Evolutionary conservation across 169 alveolate species (phyloP).

Genomic region (Ichthyophthirius multifiliis): DNA sequence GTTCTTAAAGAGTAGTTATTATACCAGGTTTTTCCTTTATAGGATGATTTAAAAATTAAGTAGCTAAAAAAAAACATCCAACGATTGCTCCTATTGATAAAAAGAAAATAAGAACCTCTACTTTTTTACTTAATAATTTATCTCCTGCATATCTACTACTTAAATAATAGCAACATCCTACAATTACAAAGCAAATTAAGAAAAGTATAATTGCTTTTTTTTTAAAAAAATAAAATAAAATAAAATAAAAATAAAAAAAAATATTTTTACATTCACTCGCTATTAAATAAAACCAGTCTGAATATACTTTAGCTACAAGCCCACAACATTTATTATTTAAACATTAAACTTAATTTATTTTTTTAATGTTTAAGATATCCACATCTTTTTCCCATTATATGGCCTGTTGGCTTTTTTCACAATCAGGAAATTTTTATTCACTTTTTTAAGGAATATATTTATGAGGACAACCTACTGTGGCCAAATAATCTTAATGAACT

Average conservation of each 20-base stretch:
- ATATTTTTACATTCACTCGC: background rate
- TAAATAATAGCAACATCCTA: background rate
- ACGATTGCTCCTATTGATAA: background rate
- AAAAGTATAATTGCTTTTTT: background rate
- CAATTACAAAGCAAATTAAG: background rate
- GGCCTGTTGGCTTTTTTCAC: background rate
- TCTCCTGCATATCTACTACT: background rate
- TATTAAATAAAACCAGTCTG: background rate
- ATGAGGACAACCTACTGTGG: background rate
- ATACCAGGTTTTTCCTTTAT: background rate
- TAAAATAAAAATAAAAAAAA: too few relatives aligned
- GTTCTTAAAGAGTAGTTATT: background rate
- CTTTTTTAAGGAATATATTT: background rate
- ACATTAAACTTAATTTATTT: background rate
- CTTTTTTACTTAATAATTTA: background rate
- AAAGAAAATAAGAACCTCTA: background rate
- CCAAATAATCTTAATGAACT: background rate
- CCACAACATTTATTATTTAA: background rate
- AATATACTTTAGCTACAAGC: background rate
- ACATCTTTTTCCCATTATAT: background rate
- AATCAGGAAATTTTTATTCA: background rate
- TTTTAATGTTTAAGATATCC: background rate
- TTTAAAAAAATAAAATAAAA: too few relatives aligned
- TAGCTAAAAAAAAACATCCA: background rate
- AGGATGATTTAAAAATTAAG: background rate